Evolutionary conservation across 495 filamentous ascomycete genomes (phyloP).

Genomic region (Annulohypoxylon moriforme): DNA sequence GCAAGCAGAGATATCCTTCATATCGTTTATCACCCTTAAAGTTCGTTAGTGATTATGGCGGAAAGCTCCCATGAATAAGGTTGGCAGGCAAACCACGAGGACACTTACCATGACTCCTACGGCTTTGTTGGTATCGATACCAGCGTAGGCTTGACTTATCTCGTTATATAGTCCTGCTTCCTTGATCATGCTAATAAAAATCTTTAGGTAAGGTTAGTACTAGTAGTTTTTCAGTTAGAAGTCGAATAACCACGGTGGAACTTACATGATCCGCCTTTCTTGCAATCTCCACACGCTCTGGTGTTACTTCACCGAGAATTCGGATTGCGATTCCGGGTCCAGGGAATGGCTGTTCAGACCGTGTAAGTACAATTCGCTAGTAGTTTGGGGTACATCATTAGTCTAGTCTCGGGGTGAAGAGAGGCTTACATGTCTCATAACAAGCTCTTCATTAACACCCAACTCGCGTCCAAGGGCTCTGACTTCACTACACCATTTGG

Average conservation of each 20-base stretch:
- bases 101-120: conserved; percentile 78
- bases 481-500: conserved; percentile 81
- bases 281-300: conserved; percentile 80
- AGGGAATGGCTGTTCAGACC: conserved; percentile 28
- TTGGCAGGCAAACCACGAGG: not conserved
- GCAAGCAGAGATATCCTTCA: conserved; percentile 54
- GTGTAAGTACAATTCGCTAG: conserved; percentile 54
- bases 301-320: conserved; percentile 88
- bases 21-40: conserved; percentile 37
- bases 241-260: conserved; percentile 36
- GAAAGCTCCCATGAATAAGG: not conserved
- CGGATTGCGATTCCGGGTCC: conserved; percentile 89
- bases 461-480: conserved; percentile 81
- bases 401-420: conserved; percentile 56
- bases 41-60: not conserved
- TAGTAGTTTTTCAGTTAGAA: not conserved
- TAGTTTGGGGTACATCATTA: conserved; percentile 42
- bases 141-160: conserved; percentile 87
- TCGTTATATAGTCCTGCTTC: conserved; percentile 83
- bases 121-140: conserved; percentile 71
- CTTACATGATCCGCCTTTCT: conserved; percentile 77
- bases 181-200: conserved; percentile 88
- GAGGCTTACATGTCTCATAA: conserved; percentile 73
- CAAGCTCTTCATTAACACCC: conserved; percentile 78
- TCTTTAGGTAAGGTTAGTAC: conserved; percentile 45